Percentiles rank a stretch among this genome's conserved stretches.
These are phyloP conservation scores for Crepidotus sp. DNA, from an alignment of 1,284 basidiomycete species.

Conservation along the genomic window DNA sequence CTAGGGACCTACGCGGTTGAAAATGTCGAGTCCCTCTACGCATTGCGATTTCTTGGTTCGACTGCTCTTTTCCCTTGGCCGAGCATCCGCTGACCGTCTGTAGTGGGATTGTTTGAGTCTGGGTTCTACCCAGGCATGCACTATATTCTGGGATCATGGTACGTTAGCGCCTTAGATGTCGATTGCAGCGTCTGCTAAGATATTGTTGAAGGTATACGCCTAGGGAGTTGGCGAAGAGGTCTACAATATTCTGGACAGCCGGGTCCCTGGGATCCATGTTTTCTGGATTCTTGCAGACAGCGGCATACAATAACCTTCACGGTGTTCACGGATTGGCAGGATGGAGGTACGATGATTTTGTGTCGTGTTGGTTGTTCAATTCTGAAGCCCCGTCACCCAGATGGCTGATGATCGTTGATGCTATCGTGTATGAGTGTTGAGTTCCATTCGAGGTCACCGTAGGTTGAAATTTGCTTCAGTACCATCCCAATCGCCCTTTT, in stretches of 20 bases:
- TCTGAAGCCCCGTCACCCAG: neutral
- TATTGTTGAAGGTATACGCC: conserved; percentile 15
- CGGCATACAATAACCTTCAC: conserved; percentile 17
- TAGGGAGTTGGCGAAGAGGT: conserved; percentile 17
- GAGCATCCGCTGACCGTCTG: neutral
- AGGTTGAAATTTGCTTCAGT: neutral
- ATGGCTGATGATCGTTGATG: conserved; percentile 19
- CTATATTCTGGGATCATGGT: conserved; percentile 18
- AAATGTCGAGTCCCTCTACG: conserved; percentile 15
- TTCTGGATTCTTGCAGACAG: conserved; percentile 18
- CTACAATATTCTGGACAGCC: conserved; percentile 18
- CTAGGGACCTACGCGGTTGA: conserved; percentile 17
- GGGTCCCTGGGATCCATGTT: conserved; percentile 18
- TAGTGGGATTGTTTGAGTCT: conserved; percentile 17
- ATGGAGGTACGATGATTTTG: conserved; percentile 10
- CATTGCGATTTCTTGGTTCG: conserved; percentile 15
- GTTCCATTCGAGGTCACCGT: neutral
- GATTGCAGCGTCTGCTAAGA: neutral
- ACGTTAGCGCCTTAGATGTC: neutral
- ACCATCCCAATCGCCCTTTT: conserved; percentile 17
- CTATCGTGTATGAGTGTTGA: conserved; percentile 10
- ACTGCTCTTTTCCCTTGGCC: neutral
- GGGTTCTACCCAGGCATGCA: conserved; percentile 19
- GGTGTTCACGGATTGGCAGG: conserved; percentile 14
- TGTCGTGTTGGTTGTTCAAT: neutral